phyloP scores from a whole-genome alignment of 768 basidiomycete genomes.

The Podaxis carcinomalis region DNA sequence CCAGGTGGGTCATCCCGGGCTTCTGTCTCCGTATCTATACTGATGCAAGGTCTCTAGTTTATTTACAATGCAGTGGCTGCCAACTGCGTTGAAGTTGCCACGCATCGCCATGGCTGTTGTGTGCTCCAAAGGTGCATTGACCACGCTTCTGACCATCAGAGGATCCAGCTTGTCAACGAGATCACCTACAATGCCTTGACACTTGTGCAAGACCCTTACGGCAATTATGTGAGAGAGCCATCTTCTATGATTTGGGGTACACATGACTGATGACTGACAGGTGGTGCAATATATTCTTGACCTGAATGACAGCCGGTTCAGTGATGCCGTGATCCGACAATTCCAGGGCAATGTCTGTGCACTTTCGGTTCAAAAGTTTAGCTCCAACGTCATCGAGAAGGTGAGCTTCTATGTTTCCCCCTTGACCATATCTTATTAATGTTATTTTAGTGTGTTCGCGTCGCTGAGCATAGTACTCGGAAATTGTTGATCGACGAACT shows the following conservation, averaged over 20 bases:
- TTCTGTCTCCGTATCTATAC: neutral
- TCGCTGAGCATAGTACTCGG: constrained; percentile 91
- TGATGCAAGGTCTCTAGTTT: constrained; percentile 50
- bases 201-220: constrained; percentile 95
- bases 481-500: constrained; percentile 95
- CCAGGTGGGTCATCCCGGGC: constrained; percentile 51
- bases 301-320: constrained; percentile 97
- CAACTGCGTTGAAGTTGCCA: constrained; percentile 98
- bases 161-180: constrained; percentile 95
- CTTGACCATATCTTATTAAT: neutral
- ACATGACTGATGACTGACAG: constrained; percentile 30
- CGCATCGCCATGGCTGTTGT: constrained; percentile 97
- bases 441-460: constrained; percentile 66
- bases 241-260: neutral
- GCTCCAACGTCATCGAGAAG: constrained; percentile 98
- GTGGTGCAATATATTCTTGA: constrained; percentile 98
- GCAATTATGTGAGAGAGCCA: constrained; percentile 68
- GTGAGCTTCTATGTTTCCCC: constrained; percentile 29
- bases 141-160: constrained; percentile 93
- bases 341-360: constrained; percentile 98
- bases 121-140: constrained; percentile 98
- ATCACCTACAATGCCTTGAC: constrained; percentile 98
- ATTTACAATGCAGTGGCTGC: constrained; percentile 99
- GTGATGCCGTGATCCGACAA: constrained; percentile 95
- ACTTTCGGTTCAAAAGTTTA: constrained; percentile 98